Base-by-base conservation (phyloP, 768 basidiomycete species). In the Phlebiopsis flavidoalba region DNA sequence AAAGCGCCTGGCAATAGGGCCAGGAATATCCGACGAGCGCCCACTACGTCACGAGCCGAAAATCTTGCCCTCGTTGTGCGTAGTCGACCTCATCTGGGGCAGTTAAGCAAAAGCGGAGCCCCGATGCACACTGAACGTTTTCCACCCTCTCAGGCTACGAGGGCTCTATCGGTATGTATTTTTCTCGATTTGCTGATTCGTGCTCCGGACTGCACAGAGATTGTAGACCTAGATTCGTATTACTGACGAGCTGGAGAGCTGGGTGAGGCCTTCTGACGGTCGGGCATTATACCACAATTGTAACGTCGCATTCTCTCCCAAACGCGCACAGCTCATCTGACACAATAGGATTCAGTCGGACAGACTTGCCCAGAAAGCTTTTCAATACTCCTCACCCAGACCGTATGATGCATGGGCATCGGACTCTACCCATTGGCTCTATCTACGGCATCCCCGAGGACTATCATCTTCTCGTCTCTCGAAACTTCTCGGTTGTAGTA, bases 41-140 rank as follows among this genome's bases (percentile, higher is more conserved):
- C n/a, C n/a, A 88, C 49, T 83, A 87, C 65, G 95, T 94, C 57
- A n/a, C n/a, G n/a, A 93, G 92, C 74, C 84, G 90, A 64, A 80
- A 89, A n/a, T n/a, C 64, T 78, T 98, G 11, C 86, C 90, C 0
- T n/a, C n/a, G n/a, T n/a, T n/a, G 80, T 83, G 10, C 97, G 95
- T 95, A 95, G n/a, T 98, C 64, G 95, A 98, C 68, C 80, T 97
- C 33, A 91, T 95, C 55, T 98, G 95, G 92, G 91, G 91, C n/a
- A 37, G 84, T 74, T 71, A 91, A 91, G 62, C 92, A 96, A 77
- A 85, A n/a, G n/a, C n/a, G n/a, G 84, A 3, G 93, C 67, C 76
- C 83, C 0, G 82, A 81, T 7, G 83, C 89, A 0, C 73, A 0
- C 73, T 88, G 60, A 98, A 97, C 66, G 89, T 88, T 7, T 97